These are phyloP conservation scores for Mortierella polycephala DNA, from an alignment of 371 early-diverging fungal genomes.

Conservation along the genomic window DNA sequence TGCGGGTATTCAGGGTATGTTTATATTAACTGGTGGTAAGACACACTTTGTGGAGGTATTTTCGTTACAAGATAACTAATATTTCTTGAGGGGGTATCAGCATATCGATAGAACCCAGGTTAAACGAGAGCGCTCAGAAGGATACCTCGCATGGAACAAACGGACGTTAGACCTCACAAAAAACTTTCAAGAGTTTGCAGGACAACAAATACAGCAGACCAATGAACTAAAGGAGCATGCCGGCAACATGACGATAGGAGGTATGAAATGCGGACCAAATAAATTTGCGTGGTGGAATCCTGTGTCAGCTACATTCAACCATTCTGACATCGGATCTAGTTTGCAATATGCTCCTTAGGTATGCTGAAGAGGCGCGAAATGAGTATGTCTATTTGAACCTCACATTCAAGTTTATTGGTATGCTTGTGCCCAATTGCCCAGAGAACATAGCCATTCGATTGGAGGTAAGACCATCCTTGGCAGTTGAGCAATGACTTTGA, in stretches of 20 bases:
- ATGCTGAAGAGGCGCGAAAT: constrained; percentile 24
- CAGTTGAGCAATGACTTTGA: too few relatives aligned
- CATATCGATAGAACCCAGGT: constrained; percentile 33
- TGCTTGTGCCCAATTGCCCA: constrained; percentile 32
- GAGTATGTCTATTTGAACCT: constrained; percentile 29
- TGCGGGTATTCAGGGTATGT: constrained; percentile 26
- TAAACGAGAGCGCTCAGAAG: constrained; percentile 27
- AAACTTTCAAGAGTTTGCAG: constrained; percentile 20
- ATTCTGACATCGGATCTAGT: constrained; percentile 15
- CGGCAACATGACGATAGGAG: constrained; percentile 20
- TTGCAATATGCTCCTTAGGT: constrained; percentile 39
- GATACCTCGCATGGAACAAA: constrained; percentile 28
- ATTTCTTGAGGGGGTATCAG: background rate
- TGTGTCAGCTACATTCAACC: too few relatives aligned
- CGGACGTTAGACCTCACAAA: constrained; percentile 25
- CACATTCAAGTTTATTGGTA: constrained; percentile 21
- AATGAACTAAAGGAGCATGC: constrained; percentile 10
- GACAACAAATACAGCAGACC: constrained; percentile 17
- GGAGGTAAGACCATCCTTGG: constrained; percentile 16
- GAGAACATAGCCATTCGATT: constrained; percentile 15
- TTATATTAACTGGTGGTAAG: background rate
- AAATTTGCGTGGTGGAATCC: background rate
- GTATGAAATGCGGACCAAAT: constrained; percentile 22
- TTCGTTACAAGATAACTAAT: background rate
- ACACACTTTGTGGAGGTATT: background rate